Conservation (phyloP, 805 yeast genomes). For the Metschnikowia kunwiensis region DNA sequence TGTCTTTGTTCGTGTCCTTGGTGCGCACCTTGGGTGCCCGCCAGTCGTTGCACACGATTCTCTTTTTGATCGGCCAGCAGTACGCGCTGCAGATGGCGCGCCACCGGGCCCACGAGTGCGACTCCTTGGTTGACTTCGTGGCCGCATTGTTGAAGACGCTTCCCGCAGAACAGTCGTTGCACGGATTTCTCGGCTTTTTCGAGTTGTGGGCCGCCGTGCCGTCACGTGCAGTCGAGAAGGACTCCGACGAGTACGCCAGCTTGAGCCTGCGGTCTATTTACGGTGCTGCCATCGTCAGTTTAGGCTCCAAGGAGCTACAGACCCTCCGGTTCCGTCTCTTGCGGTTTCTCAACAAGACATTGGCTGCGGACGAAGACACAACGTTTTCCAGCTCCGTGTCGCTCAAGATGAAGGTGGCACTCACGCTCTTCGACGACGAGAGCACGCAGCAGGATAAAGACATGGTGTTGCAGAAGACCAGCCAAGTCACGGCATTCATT, state of each 20-base stretch:
- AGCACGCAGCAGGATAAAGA: slow-evolving; percentile 29
- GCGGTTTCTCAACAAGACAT: slow-evolving; percentile 53
- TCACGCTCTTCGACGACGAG: slow-evolving; percentile 45
- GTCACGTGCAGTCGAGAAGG: slow-evolving; percentile 36
- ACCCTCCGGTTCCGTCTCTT: slow-evolving; percentile 50
- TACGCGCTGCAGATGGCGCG: slow-evolving; percentile 50
- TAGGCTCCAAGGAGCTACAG: slow-evolving; percentile 47
- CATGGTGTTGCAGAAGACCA: slow-evolving; percentile 32
- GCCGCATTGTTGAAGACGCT: slow-evolving; percentile 68
- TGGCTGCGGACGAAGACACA: slow-evolving; percentile 27
- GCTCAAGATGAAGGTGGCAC: slow-evolving; percentile 51
- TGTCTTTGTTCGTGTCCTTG: slow-evolving; percentile 73
- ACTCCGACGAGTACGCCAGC: slow-evolving; percentile 32
- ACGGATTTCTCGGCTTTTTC: slow-evolving; percentile 50
- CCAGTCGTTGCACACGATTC: slow-evolving; percentile 63
- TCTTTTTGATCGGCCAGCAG: slow-evolving; percentile 80
- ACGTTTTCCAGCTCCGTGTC: slow-evolving; percentile 21
- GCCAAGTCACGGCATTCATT: slow-evolving; percentile 32
- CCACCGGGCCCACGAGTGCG: slow-evolving; percentile 64
- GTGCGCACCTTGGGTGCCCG: slow-evolving; percentile 70
- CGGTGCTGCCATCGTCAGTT: slow-evolving; percentile 55
- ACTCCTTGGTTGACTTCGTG: slow-evolving; percentile 67
- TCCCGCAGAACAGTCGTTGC: slow-evolving; percentile 62
- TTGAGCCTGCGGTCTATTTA: slow-evolving; percentile 57
- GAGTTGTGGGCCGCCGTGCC: slow-evolving; percentile 52